phyloP scores from a whole-genome alignment of 192 early-diverging fungal species.

The Backusella australiensis region DNA sequence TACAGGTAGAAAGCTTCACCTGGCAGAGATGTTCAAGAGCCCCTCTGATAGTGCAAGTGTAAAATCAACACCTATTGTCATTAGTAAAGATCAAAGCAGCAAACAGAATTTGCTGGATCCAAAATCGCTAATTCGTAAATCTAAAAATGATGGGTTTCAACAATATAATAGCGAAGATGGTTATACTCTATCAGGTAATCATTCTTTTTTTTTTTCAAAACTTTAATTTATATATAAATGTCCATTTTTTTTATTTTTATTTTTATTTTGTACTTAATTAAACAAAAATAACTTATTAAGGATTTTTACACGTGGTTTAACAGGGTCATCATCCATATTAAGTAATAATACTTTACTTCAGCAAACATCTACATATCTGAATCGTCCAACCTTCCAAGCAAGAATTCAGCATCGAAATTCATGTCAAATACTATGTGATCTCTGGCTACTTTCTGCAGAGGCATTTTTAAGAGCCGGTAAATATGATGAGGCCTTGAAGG shows the following conservation, averaged over 20 bases:
- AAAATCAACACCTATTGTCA: not conserved
- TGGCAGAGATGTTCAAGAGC: not conserved
- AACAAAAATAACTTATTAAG: slow-evolving; percentile 2
- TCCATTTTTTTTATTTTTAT: not conserved
- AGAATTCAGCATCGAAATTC: slow-evolving; percentile 40
- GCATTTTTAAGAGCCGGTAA: slow-evolving; percentile 44
- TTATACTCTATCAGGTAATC: not conserved
- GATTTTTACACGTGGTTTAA: slow-evolving; percentile 3
- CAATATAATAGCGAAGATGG: not conserved
- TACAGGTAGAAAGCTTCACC: slow-evolving; percentile 3
- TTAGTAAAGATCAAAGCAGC: not conserved
- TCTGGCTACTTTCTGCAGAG: slow-evolving; percentile 57
- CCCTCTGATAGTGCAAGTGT: not conserved
- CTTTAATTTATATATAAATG: not conserved
- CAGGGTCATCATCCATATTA: slow-evolving; percentile 31
- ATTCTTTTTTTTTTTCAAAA: not conserved
- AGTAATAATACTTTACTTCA: slow-evolving; percentile 24
- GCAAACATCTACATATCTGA: slow-evolving; percentile 22
- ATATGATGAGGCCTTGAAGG: slow-evolving; percentile 53
- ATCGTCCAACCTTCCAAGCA: slow-evolving; percentile 32
- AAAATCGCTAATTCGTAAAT: not conserved
- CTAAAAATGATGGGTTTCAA: not conserved
- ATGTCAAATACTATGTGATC: slow-evolving; percentile 38
- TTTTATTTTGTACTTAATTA: slow-evolving; percentile 2
- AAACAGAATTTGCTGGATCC: not conserved